Evolutionary conservation across 306 rosid species (phyloP), one percentile per base, ranked within the genome.

Genomic region (Dryas octopetala): DNA sequence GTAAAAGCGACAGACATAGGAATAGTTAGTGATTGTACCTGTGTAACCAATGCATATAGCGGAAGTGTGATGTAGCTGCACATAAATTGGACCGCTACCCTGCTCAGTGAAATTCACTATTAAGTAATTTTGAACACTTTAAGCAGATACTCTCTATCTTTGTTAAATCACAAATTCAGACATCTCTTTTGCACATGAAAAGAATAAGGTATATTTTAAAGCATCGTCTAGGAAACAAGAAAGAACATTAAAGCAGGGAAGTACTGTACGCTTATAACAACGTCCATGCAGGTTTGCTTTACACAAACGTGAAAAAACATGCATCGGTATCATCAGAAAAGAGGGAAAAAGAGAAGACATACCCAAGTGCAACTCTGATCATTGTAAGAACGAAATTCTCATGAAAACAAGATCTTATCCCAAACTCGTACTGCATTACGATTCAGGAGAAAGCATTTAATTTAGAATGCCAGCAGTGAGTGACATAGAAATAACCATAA

Each of bases 41-140:
- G 97, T 14, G 97, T 92, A 17, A 95, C 99, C 4, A 95, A 86
- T 4, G 99, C 99, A 78, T 95, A 95, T 12, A 95, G 85, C 9
- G 99, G 99, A 70, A 95, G 99, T 52, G 99, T 95, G 41, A 90
- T 68, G 73, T 95, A 95, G 84, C 97, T 92, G 85, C 97, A 91
- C 77, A 92, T 59, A 28, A 95, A 26, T 77, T 95, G 99, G 55
- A 88, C 97, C 26, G 84, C 91, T 2, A 95, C 59, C 86, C 97
- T 94, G 91, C 65, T 76, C 53, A 38, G 10, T 15, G 5, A 58
- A 23, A 54, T 50, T 43, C 53, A n/a, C 38, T 43, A 43, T 38
- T 54, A 15, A 59, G 4, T 11, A 59, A 74, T 5, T 5, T 62
- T 43, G 0, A 23, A 23, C 9, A 53, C 9, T 32, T 32, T 32